A percentile compares a stretch with the other conserved stretches of the same genome.
These are phyloP conservation scores for Diospyros lotus DNA, from an alignment of 148 eudicot genomes.

Conservation along the genomic window DNA sequence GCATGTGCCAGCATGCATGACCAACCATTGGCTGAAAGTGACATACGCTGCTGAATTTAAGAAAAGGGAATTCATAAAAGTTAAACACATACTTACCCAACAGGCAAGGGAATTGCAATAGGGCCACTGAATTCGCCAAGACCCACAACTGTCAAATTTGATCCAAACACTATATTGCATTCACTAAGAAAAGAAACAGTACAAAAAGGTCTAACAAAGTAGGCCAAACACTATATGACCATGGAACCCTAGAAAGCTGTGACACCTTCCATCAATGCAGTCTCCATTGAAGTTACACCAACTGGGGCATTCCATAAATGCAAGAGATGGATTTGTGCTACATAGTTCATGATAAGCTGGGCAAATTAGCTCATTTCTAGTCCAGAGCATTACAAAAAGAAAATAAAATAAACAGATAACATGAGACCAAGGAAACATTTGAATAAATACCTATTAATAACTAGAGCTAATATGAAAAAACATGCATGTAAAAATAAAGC, in stretches of 20 bases:
- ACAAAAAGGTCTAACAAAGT: conserved; percentile 90
- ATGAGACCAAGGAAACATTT: not conserved
- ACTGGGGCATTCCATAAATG: conserved; percentile 68
- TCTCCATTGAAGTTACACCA: conserved; percentile 89
- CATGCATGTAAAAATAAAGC: not conserved
- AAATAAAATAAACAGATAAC: not conserved
- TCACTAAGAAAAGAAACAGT: conserved; percentile 93
- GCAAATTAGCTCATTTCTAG: conserved; percentile 77
- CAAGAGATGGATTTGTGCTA: conserved; percentile 29
- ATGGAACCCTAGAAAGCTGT: conserved; percentile 76
- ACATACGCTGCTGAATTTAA: not conserved
- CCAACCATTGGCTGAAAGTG: not conserved
- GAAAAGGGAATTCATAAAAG: not conserved
- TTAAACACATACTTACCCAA: conserved; percentile 52
- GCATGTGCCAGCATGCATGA: not conserved
- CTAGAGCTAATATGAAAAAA: not conserved
- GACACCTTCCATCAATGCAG: conserved; percentile 76
- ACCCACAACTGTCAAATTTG: conserved; percentile 61
- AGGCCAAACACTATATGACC: conserved; percentile 23
- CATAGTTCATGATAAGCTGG: conserved; percentile 92
- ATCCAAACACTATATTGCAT: conserved; percentile 81
- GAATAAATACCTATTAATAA: not conserved
- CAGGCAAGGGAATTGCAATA: conserved; percentile 63
- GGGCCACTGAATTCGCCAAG: conserved; percentile 78
- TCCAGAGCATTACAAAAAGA: conserved; percentile 4